Conservation (phyloP, 257 asterid species). For the Cruciata laevipes region DNA sequence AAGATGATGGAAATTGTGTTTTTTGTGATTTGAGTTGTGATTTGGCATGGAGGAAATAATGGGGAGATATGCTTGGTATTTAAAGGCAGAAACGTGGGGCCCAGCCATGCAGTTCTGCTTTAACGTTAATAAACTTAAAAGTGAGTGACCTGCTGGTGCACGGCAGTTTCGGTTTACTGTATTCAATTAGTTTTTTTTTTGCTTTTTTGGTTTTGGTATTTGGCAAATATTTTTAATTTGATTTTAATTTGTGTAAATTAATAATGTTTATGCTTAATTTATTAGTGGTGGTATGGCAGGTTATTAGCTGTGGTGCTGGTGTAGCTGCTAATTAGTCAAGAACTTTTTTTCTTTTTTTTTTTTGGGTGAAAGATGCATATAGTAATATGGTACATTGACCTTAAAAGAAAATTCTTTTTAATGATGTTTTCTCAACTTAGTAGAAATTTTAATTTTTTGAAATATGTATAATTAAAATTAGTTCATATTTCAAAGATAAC, state of each 20-base stretch:
- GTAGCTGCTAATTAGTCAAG: background rate
- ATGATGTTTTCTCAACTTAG: too few relatives aligned
- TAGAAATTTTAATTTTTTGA: too few relatives aligned
- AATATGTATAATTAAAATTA: too few relatives aligned
- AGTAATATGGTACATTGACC: background rate
- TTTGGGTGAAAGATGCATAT: background rate
- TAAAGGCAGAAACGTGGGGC: conserved; percentile 20
- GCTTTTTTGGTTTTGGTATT: background rate
- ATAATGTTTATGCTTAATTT: background rate
- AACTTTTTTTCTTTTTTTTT: too few relatives aligned
- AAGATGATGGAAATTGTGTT: background rate
- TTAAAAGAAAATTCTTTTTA: too few relatives aligned
- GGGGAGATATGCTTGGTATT: conserved; percentile 26
- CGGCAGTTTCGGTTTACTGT: conserved; percentile 20
- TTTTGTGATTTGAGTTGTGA: background rate
- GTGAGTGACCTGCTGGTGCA: conserved; percentile 27
- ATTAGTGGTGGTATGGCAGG: background rate
- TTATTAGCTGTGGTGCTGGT: conserved; percentile 1
- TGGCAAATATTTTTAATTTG: background rate
- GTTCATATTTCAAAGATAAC: too few relatives aligned
- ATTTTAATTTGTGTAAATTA: background rate
- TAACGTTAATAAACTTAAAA: conserved; percentile 18
- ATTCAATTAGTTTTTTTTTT: background rate
- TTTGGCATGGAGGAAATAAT: conserved; percentile 16
- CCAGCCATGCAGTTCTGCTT: conserved; percentile 26